Evolutionary conservation across 805 yeast species (phyloP).

Genomic region (Isabelozyma heimii): DNA sequence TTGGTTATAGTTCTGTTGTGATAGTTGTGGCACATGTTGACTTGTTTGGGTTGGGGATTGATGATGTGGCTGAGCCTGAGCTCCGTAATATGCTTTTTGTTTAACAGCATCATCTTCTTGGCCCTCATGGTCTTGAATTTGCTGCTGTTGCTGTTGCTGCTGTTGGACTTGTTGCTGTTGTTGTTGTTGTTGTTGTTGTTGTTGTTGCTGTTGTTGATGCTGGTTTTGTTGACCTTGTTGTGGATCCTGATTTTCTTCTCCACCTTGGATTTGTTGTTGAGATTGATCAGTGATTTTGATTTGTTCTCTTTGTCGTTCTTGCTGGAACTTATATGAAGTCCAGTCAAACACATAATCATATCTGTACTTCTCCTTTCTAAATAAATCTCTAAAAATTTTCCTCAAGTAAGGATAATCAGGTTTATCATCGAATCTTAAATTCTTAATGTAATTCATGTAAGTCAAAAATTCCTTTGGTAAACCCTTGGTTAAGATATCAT

Average conservation of each 20-base stretch:
- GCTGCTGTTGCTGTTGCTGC: slow-evolving; percentile 10
- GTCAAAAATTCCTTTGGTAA: slow-evolving; percentile 87
- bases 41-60: slow-evolving; percentile 9
- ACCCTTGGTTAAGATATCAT: slow-evolving; percentile 84
- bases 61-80: slow-evolving; percentile 1
- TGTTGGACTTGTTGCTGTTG: slow-evolving; percentile 12
- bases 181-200: slow-evolving; percentile 12
- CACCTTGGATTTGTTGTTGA: slow-evolving; percentile 15
- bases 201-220: slow-evolving; percentile 12
- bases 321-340: slow-evolving; percentile 81
- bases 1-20: slow-evolving; percentile 14
- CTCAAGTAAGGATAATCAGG: slow-evolving; percentile 92
- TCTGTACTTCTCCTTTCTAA: slow-evolving; percentile 80
- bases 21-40: slow-evolving; percentile 14
- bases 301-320: slow-evolving; percentile 53
- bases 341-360: slow-evolving; percentile 96
- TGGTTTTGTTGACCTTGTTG: slow-evolving; percentile 4
- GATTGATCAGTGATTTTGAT: slow-evolving; percentile 28
- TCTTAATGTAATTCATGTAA: slow-evolving; percentile 84
- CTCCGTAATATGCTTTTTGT: slow-evolving; percentile 1
- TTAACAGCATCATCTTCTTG: slow-evolving; percentile 7
- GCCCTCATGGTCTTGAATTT: slow-evolving; percentile 12
- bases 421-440: slow-evolving; percentile 90
- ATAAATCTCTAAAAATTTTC: slow-evolving; percentile 84
- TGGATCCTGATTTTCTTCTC: slow-evolving; percentile 7